Evolutionary conservation across 1,284 basidiomycete species (phyloP), one percentile per base, ranked within the genome.

Genomic region (Kalmanozyma brasiliensis): DNA sequence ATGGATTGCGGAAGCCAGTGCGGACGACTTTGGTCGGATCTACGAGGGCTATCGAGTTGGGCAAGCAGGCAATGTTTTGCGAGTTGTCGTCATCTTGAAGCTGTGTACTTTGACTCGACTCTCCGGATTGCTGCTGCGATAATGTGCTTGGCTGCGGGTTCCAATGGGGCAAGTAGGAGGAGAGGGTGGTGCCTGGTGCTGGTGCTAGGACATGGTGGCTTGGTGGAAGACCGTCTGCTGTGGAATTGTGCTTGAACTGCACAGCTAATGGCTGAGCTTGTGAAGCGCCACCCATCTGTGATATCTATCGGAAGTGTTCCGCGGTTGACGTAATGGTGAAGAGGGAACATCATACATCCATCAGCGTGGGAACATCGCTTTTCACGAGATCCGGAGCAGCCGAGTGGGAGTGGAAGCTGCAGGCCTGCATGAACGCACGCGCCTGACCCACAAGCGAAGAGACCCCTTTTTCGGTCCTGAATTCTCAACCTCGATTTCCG

Each of bases 1-100:
- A 80, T 2, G 78, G 78, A 33, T 80, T 80, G 16, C 57, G 67
- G 34, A 80, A 80, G 4, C 76, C 74, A 8, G 61, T 65, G 32
- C 67, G 56, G 8, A 61, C 59, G 13, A 58, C 62, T 23, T 55
- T 65, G 36, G 20, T 24, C 4, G 49, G 26, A 10, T 65, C 62
- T 4, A 65, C 37, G 19, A 59, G 55, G 8, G 62, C 62, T 24
- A 55, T 53, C 13, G 62, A 65, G 35, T 38, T 55, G 26, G 55
- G 62, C 35, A 65, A 33, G 41, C 56, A 65, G 20, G 57, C 44
- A 32, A 52, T 30, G 11, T 35, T 44, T n/a, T 36, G 29, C 9
- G 43, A n/a, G 9, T 32, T 11, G 13, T 41, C 33, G 14, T 49
- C 36, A 11, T 24, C 19, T 2, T 52, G 45, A 24, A 16, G 10